phyloP scores from a whole-genome alignment of 768 basidiomycete genomes.

The Kwoniella europaea region DNA sequence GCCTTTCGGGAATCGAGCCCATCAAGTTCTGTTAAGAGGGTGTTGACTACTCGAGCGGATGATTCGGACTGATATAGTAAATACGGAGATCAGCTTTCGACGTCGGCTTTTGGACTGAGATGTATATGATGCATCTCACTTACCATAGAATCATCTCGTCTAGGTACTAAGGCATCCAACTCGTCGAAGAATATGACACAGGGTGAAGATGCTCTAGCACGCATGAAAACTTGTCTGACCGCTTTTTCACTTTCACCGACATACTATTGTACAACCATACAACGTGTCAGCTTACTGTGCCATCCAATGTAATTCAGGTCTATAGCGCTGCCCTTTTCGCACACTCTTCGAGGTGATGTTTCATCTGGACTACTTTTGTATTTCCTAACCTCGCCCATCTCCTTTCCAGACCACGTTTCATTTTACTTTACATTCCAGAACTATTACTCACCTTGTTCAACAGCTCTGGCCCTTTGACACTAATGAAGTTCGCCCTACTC shows the following conservation, averaged over 20 bases:
- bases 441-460: slow-evolving; percentile 81
- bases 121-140: slow-evolving; percentile 41
- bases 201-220: slow-evolving; percentile 89
- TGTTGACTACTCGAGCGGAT: slow-evolving; percentile 90
- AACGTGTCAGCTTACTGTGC: no score
- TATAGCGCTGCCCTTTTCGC: neutral
- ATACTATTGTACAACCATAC: slow-evolving; percentile 65
- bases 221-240: slow-evolving; percentile 89
- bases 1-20: slow-evolving; percentile 83
- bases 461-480: slow-evolving; percentile 94
- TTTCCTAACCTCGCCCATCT: no score
- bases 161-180: slow-evolving; percentile 86
- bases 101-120: no score
- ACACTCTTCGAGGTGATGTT: neutral
- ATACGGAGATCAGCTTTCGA: neutral
- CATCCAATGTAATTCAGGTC: no score
- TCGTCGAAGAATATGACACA: slow-evolving; percentile 97
- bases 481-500: slow-evolving; percentile 93
- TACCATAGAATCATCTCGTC: slow-evolving; percentile 86
- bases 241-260: slow-evolving; percentile 97
- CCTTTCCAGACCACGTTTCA: no score
- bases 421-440: no score
- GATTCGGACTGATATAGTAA: slow-evolving; percentile 73
- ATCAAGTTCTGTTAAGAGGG: slow-evolving; percentile 89
- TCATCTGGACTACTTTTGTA: no score